A percentile compares a stretch with the other conserved stretches of the same genome.
Evolutionary conservation across 75 land plant species (phyloP).

Genomic region (Cryptomeria japonica): DNA sequence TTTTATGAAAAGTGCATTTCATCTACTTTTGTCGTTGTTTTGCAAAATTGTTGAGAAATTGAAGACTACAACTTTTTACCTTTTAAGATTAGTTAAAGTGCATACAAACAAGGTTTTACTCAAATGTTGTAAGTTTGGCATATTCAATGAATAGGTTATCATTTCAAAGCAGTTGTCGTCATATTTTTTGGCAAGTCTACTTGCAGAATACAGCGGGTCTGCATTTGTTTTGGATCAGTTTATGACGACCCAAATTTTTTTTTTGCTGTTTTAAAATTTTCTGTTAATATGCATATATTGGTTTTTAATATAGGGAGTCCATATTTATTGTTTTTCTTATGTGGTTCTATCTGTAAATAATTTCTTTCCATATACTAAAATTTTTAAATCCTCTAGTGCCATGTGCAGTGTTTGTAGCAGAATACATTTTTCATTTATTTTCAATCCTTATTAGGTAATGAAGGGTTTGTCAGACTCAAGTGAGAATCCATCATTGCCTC

Average conservation of each 20-base stretch:
- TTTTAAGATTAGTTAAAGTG: background rate
- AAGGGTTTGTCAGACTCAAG: conserved; percentile 37
- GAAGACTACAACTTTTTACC: background rate
- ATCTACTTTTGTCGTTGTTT: background rate
- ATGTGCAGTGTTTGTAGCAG: background rate
- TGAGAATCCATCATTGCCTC: conserved; percentile 15
- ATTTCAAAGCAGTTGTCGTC: background rate
- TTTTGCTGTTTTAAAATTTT: background rate
- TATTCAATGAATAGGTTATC: background rate
- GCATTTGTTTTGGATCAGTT: background rate
- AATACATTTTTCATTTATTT: background rate
- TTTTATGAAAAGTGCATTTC: background rate
- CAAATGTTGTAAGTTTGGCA: background rate
- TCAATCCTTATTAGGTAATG: conserved; percentile 37
- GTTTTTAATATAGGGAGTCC: background rate
- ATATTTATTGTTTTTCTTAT: background rate
- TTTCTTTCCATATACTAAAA: background rate
- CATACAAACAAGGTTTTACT: background rate
- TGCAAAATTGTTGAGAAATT: background rate
- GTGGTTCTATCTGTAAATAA: background rate
- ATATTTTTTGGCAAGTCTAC: background rate
- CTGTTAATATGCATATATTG: background rate
- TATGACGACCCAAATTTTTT: background rate
- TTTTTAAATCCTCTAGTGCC: background rate
- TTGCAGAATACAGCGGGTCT: background rate